phyloP scores from a whole-genome alignment of 1,284 basidiomycete genomes.

The Boletus sp. region DNA sequence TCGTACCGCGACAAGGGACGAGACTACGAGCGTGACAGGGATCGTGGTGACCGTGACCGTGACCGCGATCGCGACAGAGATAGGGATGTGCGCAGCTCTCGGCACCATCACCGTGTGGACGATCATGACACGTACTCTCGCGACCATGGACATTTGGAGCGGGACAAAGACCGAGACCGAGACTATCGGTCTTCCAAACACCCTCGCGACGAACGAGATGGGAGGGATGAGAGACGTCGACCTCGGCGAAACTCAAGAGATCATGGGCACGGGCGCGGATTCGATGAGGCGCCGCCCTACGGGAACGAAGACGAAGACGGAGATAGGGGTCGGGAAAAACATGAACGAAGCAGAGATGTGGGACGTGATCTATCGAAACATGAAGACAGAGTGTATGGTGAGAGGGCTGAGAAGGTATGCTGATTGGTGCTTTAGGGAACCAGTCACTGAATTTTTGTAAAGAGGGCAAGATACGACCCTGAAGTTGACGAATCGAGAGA shows the following conservation, averaged over 20 bases:
- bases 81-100: slow-evolving; percentile 30
- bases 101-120: slow-evolving; percentile 30
- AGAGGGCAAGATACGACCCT: slow-evolving; percentile 56
- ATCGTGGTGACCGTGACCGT: slow-evolving; percentile 42
- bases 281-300: slow-evolving; percentile 40
- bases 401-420: slow-evolving; percentile 64
- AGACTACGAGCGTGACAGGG: slow-evolving; percentile 35
- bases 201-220: slow-evolving; percentile 47
- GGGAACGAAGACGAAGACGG: slow-evolving; percentile 35
- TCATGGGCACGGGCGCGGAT: slow-evolving; percentile 31
- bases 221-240: slow-evolving; percentile 41
- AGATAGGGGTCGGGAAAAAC: slow-evolving; percentile 37
- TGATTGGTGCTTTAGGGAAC: not conserved
- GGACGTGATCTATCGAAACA: slow-evolving; percentile 29
- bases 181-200: slow-evolving; percentile 41
- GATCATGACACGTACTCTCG: slow-evolving; percentile 40
- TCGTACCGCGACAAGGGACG: slow-evolving; percentile 32
- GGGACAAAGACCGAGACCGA: slow-evolving; percentile 47
- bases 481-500: slow-evolving; percentile 39
- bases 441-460: slow-evolving; percentile 12
- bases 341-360: slow-evolving; percentile 53
- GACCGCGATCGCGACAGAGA: slow-evolving; percentile 43
- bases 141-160: slow-evolving; percentile 30
- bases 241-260: slow-evolving; percentile 35
- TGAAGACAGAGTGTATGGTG: slow-evolving; percentile 42